These are phyloP conservation scores for Lichtheimia corymbifera DNA, from an alignment of 371 early-diverging fungal genomes.

Conservation along the genomic window DNA sequence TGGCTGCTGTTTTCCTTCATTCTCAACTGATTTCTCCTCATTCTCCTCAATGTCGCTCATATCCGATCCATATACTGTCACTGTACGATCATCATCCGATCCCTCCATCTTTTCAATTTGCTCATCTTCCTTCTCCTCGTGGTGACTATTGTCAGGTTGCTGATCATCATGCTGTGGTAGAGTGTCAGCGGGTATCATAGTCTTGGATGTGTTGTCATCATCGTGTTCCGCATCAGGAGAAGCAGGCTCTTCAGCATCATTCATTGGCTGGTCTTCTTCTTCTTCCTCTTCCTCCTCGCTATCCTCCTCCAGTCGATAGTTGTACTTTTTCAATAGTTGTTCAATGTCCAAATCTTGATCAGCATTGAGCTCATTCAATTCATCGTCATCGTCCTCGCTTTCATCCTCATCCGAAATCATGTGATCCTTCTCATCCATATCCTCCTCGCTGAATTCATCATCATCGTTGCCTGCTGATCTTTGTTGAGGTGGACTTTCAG, in stretches of 20 bases:
- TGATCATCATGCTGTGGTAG: neutral
- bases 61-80: constrained; percentile 44
- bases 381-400: constrained; percentile 36
- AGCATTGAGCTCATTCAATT: constrained; percentile 29
- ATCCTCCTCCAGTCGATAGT: constrained; percentile 28
- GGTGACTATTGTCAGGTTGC: neutral
- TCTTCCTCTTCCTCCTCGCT: constrained; percentile 20
- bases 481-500: constrained; percentile 10
- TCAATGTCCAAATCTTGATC: constrained; percentile 58
- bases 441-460: constrained; percentile 9
- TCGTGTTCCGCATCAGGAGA: constrained; percentile 7
- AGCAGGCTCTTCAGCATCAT: constrained; percentile 2
- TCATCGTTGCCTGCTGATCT: neutral
- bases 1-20: constrained; percentile 5
- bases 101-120: constrained; percentile 13
- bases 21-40: constrained; percentile 9
- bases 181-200: neutral
- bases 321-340: constrained; percentile 51
- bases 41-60: constrained; percentile 27
- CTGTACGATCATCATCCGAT: constrained; percentile 44
- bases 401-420: constrained; percentile 30
- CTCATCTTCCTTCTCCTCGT: constrained; percentile 9
- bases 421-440: constrained; percentile 38
- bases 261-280: neutral
- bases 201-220: neutral